Evolutionary conservation across 2,329 filamentous ascomycete genomes (phyloP).

Genomic region (Cladosporium sphaerospermum): DNA sequence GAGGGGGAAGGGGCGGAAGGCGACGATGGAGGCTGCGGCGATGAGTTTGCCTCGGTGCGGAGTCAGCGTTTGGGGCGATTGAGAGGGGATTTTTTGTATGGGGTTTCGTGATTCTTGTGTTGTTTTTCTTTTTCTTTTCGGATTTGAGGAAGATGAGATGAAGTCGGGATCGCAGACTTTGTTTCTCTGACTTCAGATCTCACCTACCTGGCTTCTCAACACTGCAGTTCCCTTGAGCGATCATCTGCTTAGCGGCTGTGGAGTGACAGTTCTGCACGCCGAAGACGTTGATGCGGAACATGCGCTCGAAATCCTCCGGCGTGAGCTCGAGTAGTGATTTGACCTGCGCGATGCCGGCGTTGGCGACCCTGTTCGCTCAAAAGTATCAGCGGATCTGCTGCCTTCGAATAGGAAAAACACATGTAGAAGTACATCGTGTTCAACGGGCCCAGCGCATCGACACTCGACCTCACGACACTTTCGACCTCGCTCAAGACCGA

Average conservation of each 20-base stretch:
- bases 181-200: background rate
- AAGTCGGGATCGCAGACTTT: conserved; percentile 21
- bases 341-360: conserved; percentile 57
- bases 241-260: conserved; percentile 59
- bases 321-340: conserved; percentile 51
- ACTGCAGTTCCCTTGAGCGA: conserved; percentile 50
- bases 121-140: background rate
- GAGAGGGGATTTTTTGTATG: no score
- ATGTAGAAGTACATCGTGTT: conserved; percentile 37
- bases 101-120: background rate
- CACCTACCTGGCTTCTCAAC: conserved; percentile 36
- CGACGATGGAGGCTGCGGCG: conserved; percentile 43
- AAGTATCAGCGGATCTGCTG: background rate
- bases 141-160: background rate
- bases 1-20: conserved; percentile 53
- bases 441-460: conserved; percentile 48
- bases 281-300: conserved; percentile 60
- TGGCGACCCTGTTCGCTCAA: conserved; percentile 45
- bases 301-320: conserved; percentile 50
- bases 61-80: background rate
- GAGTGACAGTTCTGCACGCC: conserved; percentile 62
- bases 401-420: background rate
- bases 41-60: background rate
- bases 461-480: conserved; percentile 46
- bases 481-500: conserved; percentile 50